phyloP scores from a whole-genome alignment of 2,329 filamentous ascomycete genomes.

The Cercospora citrullina region DNA sequence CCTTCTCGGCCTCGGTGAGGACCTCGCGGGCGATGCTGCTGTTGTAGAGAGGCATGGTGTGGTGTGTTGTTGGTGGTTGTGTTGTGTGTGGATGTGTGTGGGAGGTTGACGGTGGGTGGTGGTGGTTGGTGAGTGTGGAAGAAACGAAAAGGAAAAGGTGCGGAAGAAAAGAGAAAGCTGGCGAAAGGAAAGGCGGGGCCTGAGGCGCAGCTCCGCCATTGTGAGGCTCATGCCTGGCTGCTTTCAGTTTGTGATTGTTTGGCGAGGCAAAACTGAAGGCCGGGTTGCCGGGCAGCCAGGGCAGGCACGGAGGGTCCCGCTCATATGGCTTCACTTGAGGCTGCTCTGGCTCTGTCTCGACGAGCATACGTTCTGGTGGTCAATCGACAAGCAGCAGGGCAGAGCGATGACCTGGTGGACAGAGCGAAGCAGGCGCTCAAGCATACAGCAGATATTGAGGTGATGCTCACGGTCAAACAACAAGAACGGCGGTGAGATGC shows the following conservation, averaged over 20 bases:
- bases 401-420: neutral
- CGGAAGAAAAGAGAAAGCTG: neutral
- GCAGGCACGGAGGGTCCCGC: neutral
- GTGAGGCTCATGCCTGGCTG: neutral
- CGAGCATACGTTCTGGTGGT: neutral
- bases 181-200: neutral
- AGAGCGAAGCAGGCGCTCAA: neutral
- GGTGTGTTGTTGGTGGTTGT: slow-evolving; percentile 2
- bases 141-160: neutral
- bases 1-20: slow-evolving; percentile 34
- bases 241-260: neutral
- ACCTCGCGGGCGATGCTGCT: slow-evolving; percentile 29
- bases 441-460: neutral
- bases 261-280: neutral
- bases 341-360: neutral
- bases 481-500: neutral
- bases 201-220: neutral
- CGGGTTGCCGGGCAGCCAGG: slow-evolving; percentile 1
- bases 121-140: neutral
- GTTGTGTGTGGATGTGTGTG: neutral
- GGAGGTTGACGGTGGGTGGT: neutral
- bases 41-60: slow-evolving; percentile 30
- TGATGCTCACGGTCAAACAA: neutral
- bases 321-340: neutral
- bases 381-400: neutral